Evolutionary conservation across 2,329 filamentous ascomycete species (phyloP).

Genomic region (Shiraia sp.): DNA sequence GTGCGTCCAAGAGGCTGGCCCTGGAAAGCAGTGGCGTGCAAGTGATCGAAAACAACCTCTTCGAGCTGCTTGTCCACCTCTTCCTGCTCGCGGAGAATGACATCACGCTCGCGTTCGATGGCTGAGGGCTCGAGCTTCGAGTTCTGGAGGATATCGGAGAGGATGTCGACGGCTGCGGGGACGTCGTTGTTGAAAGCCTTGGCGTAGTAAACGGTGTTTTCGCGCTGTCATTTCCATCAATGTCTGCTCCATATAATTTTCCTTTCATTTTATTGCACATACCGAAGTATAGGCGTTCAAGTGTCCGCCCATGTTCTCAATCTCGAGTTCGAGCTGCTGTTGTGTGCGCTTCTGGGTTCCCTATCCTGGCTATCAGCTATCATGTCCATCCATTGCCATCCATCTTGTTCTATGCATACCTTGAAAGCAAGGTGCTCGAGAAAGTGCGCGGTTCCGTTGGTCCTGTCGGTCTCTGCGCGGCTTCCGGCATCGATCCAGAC

Average conservation of each 20-base stretch:
- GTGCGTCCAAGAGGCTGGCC: slow-evolving; percentile 94
- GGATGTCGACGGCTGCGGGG: slow-evolving; percentile 94
- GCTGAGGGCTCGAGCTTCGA: slow-evolving; percentile 93
- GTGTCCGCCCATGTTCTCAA: slow-evolving; percentile 99
- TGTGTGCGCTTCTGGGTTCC: slow-evolving; percentile 93
- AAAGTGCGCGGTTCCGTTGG: slow-evolving; percentile 99
- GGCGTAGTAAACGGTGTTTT: slow-evolving; percentile 99
- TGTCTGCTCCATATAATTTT: slow-evolving; percentile 11
- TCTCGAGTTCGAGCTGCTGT: slow-evolving; percentile 97
- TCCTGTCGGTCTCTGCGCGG: slow-evolving; percentile 96
- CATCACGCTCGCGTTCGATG: slow-evolving; percentile 97
- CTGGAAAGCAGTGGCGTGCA: slow-evolving; percentile 98
- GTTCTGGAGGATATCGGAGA: slow-evolving; percentile 98
- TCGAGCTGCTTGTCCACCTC: slow-evolving; percentile 99
- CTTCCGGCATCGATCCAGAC: slow-evolving; percentile 99
- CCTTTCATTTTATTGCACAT: slow-evolving; percentile 45
- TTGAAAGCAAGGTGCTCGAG: slow-evolving; percentile 99
- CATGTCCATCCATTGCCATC: slow-evolving; percentile 7
- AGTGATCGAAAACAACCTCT: slow-evolving; percentile 98
- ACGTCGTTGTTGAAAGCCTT: slow-evolving; percentile 99
- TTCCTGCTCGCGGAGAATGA: slow-evolving; percentile 97
- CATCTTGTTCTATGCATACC: slow-evolving; percentile 56
- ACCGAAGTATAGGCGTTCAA: slow-evolving; percentile 99
- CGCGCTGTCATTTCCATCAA: slow-evolving; percentile 65
- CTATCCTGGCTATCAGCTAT: slow-evolving; percentile 52